Evolutionary conservation across 2,329 filamentous ascomycete genomes (phyloP), one percentile per base, ranked within the genome.

Genomic region (Clarireedia hainanense): DNA sequence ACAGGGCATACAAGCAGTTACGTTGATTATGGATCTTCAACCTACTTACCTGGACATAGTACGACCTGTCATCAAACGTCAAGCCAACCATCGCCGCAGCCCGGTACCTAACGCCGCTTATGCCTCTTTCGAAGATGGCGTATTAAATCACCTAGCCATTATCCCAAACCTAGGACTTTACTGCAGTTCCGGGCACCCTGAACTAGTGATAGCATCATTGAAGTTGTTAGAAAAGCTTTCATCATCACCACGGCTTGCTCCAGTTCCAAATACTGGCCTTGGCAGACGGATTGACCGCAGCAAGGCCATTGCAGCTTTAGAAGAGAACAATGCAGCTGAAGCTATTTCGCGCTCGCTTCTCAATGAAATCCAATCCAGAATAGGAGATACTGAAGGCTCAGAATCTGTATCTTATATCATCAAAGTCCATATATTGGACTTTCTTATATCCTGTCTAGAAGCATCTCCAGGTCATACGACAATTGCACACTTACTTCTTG

Each of bases 31-130:
- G 68, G 88, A 91, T 60, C 80, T 96, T 17, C 94, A 99, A 68
- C 81, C 90, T 15, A 97, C 92, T 0, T 99, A 95, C 68, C 79
- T 95, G 43, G 86, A 97, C 67, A 83, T 99, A 52, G 88, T 97
- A 15, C 83, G 88, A 52, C 90, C 91, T 2, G 72, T 89, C 10
- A 77, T 96, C 63, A 89, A 87, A 67, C 76, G 79, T 36, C 81
- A 89, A 55, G 74, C 80, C 20, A 79, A 77, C 27, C 75, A 79
- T 48, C 79, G 82, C 50, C 76, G 80, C 27, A 73, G 76, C 7
- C 78, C 80, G 4, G 85, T 94, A 23, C 80, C 86, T 0, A 90
- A 88, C 63, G 81, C 86, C 5, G 84, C 89, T 0, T 88, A 92
- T 62, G 79, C 87, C n/a, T 91, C 88, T 0, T 92, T 99, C 65